Base-by-base conservation (phyloP, 2,329 filamentous ascomycete species). In the Fusarium neocosmosporiellum region DNA sequence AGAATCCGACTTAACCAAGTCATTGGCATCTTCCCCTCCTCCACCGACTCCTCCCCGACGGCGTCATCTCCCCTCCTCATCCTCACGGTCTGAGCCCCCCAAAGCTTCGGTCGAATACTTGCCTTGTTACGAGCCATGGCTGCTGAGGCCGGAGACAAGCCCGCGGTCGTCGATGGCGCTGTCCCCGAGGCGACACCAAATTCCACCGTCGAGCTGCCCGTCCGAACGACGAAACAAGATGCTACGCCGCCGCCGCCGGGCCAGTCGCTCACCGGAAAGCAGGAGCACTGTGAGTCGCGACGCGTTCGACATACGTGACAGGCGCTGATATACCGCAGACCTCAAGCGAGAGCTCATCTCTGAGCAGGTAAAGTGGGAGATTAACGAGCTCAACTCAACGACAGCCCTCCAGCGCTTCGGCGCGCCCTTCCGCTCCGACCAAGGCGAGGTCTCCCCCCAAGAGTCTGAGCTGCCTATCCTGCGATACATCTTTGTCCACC, bases 401-500 rank as follows among this genome's bases (percentile, higher is more conserved):
- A 99, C 96, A 3, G 96, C 96, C 59, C 89, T 99, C 59, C 95
- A 95, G 79, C 91, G 96, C 76, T 99, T 99, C 81, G 96, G 96
- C 67, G 96, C 96, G 8, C 96, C 96, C 0, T 99, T 99, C 86
- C 93, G 90, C 80, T 98, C 95, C 54, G 94, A 98, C 61, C 92
- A 93, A 69, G 96, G 96, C 72, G 96, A 99, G 82, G 93, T 99
- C 27, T 92, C 95, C 5, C 96, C 96, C 16, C 89, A 97, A 68
- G 95, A 99, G 80, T 98, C 95, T 3, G 96, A 98, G 77, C 88
- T 99, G 31, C 96, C 96, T 20, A 93, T 99, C 71, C 87, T 99
- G 70, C 91, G 96, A 74, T 98, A 96, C 84, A 98, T 99, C 79
- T 99, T 99, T 80, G 96, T 98, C 63, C 93, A 98, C 80, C 95